Evolutionary conservation across 73 alveolate species (phyloP), one percentile per base, ranked within the genome.

Genomic region (Paramecium sonneborni): DNA sequence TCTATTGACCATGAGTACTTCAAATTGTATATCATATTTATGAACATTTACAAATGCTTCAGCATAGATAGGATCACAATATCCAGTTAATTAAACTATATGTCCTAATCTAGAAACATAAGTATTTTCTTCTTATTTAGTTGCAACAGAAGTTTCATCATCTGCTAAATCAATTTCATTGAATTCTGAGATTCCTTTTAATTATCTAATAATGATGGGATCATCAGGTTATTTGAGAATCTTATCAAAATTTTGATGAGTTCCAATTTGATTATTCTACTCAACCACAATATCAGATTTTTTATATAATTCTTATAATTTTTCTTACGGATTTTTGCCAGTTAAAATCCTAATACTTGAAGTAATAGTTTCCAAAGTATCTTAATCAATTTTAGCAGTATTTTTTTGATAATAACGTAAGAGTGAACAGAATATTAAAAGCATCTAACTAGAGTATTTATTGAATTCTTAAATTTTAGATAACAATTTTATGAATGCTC

Each of bases 41-140:
- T 95, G 98, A 57, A 96, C 96, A 85, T 96, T 95, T 26, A 98
- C 94, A 48, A 70, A 93, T 23, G 98, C 95, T 96, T 98, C 99
- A 0, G 97, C 98, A 89, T 96, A 98, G 34, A 98, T 93, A 0
- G 98, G 98, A 93, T 98, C 99, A 62, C 98, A 95, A 55, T 96
- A 94, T 2, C 99, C 99, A 10, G 99, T 96, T 55, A 98, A 92
- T 89, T 58, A 37, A 74, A 86, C 93, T 70, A 95, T 68, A 24
- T 92, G 87, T 76, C 68, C 92, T 11, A 79, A 32, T 39, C 85
- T 92, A 23, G 85, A 76, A 11, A 85, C 86, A 85, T 74, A 91
- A 55, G 69, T 72, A 39, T 82, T 85, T 41, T 95, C 96, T 26
- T 95, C 97, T n/a, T 46, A 69, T 28, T 74, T 82, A 18, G 32